Conservation (phyloP, 345 rosid genomes). For the Litchi chinensis region DNA sequence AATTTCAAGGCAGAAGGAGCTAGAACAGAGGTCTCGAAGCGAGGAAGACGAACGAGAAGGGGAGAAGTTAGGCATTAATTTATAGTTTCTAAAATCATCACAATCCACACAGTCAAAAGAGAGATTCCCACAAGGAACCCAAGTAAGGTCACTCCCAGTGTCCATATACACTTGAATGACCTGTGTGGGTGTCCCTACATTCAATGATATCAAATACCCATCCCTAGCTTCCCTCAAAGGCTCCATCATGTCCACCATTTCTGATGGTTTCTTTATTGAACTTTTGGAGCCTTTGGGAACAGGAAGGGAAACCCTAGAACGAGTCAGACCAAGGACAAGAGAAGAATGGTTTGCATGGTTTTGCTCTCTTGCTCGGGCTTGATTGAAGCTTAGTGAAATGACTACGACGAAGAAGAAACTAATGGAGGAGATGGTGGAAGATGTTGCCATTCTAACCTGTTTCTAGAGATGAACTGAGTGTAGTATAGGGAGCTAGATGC, state of each 20-base stretch:
- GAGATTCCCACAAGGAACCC: constrained; percentile 89
- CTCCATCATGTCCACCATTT: constrained; percentile 43
- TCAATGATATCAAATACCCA: constrained; percentile 71
- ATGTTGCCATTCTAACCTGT: constrained; percentile 19
- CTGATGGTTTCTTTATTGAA: constrained; percentile 30
- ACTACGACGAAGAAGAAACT: constrained; percentile 32
- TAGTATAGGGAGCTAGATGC: background rate
- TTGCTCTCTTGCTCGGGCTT: constrained; percentile 38
- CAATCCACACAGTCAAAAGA: constrained; percentile 76
- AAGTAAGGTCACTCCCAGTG: constrained; percentile 88
- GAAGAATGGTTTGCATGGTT: constrained; percentile 28
- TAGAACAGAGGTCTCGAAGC: constrained; percentile 54
- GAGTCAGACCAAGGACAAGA: constrained; percentile 55
- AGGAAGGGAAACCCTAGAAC: constrained; percentile 44
- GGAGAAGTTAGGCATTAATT: constrained; percentile 46
- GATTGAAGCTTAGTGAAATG: constrained; percentile 17
- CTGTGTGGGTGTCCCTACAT: constrained; percentile 79
- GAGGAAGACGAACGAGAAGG: constrained; percentile 68
- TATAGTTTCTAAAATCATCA: constrained; percentile 53
- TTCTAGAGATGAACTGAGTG: constrained; percentile 12
- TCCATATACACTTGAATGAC: constrained; percentile 77
- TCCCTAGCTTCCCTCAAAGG: constrained; percentile 71
- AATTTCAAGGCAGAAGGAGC: constrained; percentile 56
- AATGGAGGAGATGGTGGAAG: constrained; percentile 11
- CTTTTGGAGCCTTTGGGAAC: constrained; percentile 31